Percentiles rank a stretch among this genome's conserved stretches.
Conservation (phyloP, 2,329 filamentous ascomycete species). For the Epichloe sibirici region DNA sequence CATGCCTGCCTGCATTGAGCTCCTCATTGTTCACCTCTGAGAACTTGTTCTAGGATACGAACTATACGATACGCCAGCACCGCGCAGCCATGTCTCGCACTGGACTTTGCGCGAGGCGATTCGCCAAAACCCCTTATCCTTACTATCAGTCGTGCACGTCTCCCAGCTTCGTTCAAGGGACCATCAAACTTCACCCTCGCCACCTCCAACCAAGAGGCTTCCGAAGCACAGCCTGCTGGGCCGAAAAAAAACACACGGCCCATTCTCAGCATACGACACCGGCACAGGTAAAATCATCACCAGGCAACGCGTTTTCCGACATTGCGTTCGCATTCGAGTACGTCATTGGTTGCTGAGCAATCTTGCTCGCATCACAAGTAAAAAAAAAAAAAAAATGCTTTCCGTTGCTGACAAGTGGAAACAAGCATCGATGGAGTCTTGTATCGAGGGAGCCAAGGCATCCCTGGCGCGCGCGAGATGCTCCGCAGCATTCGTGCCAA, state of each 20-base stretch:
- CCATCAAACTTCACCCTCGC: neutral
- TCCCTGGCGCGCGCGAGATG: constrained; percentile 65
- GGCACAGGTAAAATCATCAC: constrained; percentile 6
- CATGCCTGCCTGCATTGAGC: too few relatives aligned
- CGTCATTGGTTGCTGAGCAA: constrained; percentile 4
- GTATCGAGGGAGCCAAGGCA: constrained; percentile 64
- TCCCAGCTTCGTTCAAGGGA: neutral
- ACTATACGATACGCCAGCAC: neutral
- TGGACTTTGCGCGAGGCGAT: neutral
- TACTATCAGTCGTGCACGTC: neutral
- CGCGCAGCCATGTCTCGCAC: constrained; percentile 2
- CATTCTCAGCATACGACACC: neutral
- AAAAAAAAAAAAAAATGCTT: neutral
- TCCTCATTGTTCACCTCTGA: too few relatives aligned
- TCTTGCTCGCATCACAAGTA: neutral
- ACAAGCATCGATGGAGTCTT: constrained; percentile 84
- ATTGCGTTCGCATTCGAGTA: constrained; percentile 28
- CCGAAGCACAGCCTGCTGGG: neutral
- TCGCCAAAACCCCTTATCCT: neutral
- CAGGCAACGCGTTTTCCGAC: constrained; percentile 17
- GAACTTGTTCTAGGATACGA: too few relatives aligned
- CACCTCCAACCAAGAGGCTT: neutral
- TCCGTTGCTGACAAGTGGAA: neutral
- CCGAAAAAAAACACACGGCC: neutral
- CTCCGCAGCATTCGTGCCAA: constrained; percentile 61